Percentiles rank a stretch among this genome's conserved stretches.
Evolutionary conservation across 345 rosid species (phyloP).

Genomic region (Acer campestre): DNA sequence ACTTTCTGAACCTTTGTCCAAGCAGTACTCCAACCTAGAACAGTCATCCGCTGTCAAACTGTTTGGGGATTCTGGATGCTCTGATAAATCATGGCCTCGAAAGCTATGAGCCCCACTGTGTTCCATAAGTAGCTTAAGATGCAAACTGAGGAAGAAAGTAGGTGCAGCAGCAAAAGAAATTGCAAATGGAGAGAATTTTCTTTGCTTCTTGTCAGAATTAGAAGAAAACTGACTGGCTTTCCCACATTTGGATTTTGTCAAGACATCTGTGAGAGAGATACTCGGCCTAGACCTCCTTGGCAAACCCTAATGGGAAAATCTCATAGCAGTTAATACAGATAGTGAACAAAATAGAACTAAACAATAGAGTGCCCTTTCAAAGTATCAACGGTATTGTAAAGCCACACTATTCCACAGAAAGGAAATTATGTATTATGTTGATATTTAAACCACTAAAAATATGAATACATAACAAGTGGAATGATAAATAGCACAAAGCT

Average conservation of each 20-base stretch:
- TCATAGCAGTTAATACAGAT: constrained; percentile 16
- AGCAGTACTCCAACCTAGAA: constrained; percentile 32
- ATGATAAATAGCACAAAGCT: background rate
- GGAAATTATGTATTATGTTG: background rate
- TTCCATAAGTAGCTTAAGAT: constrained; percentile 69
- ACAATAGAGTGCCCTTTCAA: background rate
- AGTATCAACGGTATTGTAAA: background rate
- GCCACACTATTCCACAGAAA: background rate
- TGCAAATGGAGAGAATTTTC: constrained; percentile 44
- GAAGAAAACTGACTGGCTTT: constrained; percentile 30
- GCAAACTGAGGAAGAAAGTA: constrained; percentile 57
- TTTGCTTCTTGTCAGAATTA: constrained; percentile 35
- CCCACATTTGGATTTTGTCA: constrained; percentile 32
- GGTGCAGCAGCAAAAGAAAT: constrained; percentile 64
- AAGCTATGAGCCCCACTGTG: constrained; percentile 33
- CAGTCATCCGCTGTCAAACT: constrained; percentile 36
- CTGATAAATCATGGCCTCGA: constrained; percentile 40
- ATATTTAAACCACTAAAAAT: constrained; percentile 1
- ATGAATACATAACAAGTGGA: background rate
- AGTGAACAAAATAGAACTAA: background rate
- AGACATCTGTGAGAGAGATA: constrained; percentile 30
- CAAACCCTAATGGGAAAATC: constrained; percentile 47
- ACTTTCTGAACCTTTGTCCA: constrained; percentile 30
- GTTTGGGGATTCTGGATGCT: constrained; percentile 34
- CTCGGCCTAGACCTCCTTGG: constrained; percentile 45